A percentile compares a stretch with the other conserved stretches of the same genome.
Conservation (phyloP, 768 basidiomycete species). For the Cantharellus cinnabarinus region DNA sequence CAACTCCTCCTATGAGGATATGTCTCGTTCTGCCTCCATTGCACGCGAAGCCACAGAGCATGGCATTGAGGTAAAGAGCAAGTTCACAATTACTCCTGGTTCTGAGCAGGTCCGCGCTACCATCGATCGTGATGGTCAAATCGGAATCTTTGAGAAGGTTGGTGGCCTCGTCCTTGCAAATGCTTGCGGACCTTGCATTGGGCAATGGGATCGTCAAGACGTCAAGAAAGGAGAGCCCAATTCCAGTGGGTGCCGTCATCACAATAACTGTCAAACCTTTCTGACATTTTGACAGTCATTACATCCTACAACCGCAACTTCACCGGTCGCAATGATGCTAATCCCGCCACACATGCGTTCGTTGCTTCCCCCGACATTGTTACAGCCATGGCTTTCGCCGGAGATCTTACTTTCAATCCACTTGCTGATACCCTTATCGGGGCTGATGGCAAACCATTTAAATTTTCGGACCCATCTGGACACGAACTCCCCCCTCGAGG, state of each 20-base stretch:
- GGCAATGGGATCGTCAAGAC: conserved; percentile 95
- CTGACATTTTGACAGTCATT: conserved; percentile 38
- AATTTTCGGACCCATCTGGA: conserved; percentile 82
- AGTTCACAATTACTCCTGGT: conserved; percentile 96
- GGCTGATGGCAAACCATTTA: conserved; percentile 88
- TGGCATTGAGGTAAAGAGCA: conserved; percentile 74
- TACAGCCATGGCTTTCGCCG: conserved; percentile 91
- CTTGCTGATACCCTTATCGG: conserved; percentile 75
- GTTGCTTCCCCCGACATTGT: conserved; percentile 89
- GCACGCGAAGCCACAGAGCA: conserved; percentile 73
- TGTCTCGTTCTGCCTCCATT: conserved; percentile 93
- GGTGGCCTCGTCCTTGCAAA: conserved; percentile 94
- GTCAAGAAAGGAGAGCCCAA: conserved; percentile 93
- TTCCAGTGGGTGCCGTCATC: conserved; percentile 45
- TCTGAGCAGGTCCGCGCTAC: conserved; percentile 97
- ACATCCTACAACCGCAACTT: conserved; percentile 99
- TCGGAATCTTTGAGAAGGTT: conserved; percentile 64
- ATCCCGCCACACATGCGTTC: conserved; percentile 95
- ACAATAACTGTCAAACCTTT: background rate
- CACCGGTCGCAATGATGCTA: conserved; percentile 98
- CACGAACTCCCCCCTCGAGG: conserved; percentile 86
- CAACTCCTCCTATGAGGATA: conserved; percentile 99
- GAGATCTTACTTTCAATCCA: conserved; percentile 91
- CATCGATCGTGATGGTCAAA: conserved; percentile 88
- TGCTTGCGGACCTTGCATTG: conserved; percentile 97